A percentile compares a stretch with the other conserved stretches of the same genome.
phyloP scores from a whole-genome alignment of 75 land plant species.

The Pinus tabuliformis region DNA sequence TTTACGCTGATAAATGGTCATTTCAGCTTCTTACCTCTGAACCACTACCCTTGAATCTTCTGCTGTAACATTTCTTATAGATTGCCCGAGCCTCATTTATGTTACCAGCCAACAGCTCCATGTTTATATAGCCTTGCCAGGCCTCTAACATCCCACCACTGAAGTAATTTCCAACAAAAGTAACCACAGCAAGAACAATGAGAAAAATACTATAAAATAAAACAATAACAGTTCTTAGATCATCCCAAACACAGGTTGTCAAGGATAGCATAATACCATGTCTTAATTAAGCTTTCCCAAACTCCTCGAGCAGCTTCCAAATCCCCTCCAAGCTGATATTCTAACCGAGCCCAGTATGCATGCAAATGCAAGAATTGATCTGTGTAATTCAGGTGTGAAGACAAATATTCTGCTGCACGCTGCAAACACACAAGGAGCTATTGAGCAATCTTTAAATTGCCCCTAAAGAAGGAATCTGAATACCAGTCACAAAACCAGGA shows the following conservation, averaged over 20 bases:
- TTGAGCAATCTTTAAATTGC: not conserved
- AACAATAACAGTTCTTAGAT: not conserved
- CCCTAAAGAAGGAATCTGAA: not conserved
- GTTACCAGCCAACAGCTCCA: slow-evolving; percentile 72
- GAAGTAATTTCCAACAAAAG: not conserved
- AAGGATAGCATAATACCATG: slow-evolving; percentile 38
- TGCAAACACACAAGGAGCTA: slow-evolving; percentile 24
- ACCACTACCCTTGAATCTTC: slow-evolving; percentile 81
- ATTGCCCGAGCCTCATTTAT: slow-evolving; percentile 83
- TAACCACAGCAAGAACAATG: not conserved
- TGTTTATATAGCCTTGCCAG: slow-evolving; percentile 84
- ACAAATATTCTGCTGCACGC: slow-evolving; percentile 78
- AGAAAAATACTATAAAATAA: not conserved
- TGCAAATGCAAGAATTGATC: slow-evolving; percentile 61
- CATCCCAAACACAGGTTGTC: not conserved
- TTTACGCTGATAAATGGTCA: not conserved
- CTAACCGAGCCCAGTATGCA: slow-evolving; percentile 87
- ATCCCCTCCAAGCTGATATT: slow-evolving; percentile 64
- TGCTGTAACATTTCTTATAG: slow-evolving; percentile 90
- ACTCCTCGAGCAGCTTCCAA: slow-evolving; percentile 81
- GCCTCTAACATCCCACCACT: slow-evolving; percentile 35
- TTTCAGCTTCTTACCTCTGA: slow-evolving; percentile 67
- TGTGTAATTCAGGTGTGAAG: slow-evolving; percentile 47
- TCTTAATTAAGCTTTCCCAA: slow-evolving; percentile 90
- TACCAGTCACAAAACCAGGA: not conserved